A percentile compares a stretch with the other conserved stretches of the same genome.
These are phyloP conservation scores for Themeda triandra DNA, from an alignment of 176 grass and related monocot genomes.

Conservation along the genomic window DNA sequence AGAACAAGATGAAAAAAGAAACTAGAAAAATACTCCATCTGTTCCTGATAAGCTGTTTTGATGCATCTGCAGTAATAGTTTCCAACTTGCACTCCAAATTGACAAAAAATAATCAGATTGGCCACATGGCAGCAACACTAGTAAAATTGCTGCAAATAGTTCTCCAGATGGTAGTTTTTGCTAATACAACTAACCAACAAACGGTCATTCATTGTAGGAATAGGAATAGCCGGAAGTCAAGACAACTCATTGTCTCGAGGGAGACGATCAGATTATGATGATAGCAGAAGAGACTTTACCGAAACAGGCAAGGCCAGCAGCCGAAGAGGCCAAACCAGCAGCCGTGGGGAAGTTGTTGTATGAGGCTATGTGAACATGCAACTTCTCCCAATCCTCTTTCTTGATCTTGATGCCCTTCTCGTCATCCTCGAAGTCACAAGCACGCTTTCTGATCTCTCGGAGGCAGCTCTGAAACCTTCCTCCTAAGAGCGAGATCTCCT, in stretches of 20 bases:
- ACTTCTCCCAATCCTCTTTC: conserved; percentile 78
- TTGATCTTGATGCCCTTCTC: conserved; percentile 61
- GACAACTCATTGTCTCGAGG: background rate
- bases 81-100: background rate
- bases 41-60: background rate
- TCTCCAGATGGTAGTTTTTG: background rate
- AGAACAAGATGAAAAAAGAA: background rate
- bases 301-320: conserved; percentile 89
- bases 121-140: background rate
- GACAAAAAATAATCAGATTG: background rate
- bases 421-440: conserved; percentile 55
- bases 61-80: background rate
- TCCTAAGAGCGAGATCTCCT: conserved; percentile 72
- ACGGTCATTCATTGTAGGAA: background rate
- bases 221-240: background rate
- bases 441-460: conserved; percentile 72
- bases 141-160: background rate
- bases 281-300: conserved; percentile 40
- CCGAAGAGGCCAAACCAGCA: conserved; percentile 88
- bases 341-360: conserved; percentile 94
- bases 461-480: conserved; percentile 81
- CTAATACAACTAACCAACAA: background rate
- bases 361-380: conserved; percentile 84
- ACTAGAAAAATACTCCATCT: background rate
- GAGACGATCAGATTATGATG: background rate